Percentiles rank a stretch among this genome's conserved stretches.
These are phyloP conservation scores for Echites panduratus DNA, from an alignment of 257 asterid genomes.

Conservation along the genomic window DNA sequence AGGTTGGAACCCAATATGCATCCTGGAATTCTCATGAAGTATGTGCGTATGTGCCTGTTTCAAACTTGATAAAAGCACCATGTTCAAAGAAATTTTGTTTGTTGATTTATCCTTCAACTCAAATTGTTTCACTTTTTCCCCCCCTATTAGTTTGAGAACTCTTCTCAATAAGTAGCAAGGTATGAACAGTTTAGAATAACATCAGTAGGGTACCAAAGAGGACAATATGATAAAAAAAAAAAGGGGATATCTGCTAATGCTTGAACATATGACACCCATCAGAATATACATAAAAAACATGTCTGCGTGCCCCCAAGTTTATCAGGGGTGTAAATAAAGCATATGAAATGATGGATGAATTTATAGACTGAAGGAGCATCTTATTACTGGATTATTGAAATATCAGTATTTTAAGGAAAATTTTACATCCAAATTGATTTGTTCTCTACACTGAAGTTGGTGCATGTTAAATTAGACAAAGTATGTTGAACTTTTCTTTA, in stretches of 20 bases:
- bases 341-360: too few species aligned
- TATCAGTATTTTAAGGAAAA: neutral
- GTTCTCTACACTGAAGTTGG: neutral
- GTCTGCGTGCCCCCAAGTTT: too few species aligned
- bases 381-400: neutral
- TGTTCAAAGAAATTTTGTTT: neutral
- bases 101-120: too few species aligned
- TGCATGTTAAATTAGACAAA: neutral
- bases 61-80: neutral
- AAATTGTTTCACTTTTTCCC: too few species aligned
- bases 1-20: neutral
- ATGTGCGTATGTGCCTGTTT: neutral
- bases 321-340: too few species aligned
- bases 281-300: neutral
- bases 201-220: too few species aligned
- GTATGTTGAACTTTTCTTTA: neutral
- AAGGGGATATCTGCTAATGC: neutral
- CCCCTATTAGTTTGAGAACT: neutral
- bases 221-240: neutral
- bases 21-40: neutral
- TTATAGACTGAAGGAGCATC: neutral
- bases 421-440: neutral
- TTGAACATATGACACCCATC: neutral
- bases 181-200: neutral
- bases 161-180: neutral